Conservation (phyloP, 305 asterid genomes). For the Euphrasia arctica region DNA sequence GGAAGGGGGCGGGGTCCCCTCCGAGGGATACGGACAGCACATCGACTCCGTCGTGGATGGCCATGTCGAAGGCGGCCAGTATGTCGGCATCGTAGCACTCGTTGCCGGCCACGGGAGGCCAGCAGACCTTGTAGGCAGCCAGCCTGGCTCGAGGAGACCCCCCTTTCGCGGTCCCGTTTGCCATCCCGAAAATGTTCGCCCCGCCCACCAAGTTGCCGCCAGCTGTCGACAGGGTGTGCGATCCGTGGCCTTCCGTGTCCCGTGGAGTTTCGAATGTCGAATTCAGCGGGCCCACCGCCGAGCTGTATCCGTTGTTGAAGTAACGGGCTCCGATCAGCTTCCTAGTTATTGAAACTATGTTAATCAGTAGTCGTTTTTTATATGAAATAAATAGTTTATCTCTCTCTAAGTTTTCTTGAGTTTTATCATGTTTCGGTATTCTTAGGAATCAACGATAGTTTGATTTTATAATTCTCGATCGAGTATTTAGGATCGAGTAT, state of each 20-base stretch:
- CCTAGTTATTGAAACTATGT: constrained; percentile 26
- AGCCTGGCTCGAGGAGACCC: constrained; percentile 67
- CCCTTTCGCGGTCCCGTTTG: constrained; percentile 67
- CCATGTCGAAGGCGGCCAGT: constrained; percentile 45
- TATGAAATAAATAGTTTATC: no score
- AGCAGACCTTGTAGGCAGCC: constrained; percentile 59
- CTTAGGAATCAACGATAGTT: no score
- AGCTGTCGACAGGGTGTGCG: constrained; percentile 73
- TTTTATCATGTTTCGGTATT: no score
- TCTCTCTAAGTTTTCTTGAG: no score
- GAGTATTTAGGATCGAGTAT: no score
- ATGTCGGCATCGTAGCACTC: constrained; percentile 54
- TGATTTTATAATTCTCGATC: no score
- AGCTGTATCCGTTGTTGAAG: constrained; percentile 47
- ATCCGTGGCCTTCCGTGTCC: constrained; percentile 54
- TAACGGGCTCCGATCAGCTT: constrained; percentile 67
- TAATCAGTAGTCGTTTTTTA: no score
- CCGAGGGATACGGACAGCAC: constrained; percentile 62
- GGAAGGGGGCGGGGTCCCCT: constrained; percentile 29
- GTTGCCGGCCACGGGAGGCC: constrained; percentile 25
- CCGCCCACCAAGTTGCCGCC: constrained; percentile 57
- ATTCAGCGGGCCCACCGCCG: constrained; percentile 19
- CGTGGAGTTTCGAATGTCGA: constrained; percentile 30
- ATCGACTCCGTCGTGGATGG: constrained; percentile 58
- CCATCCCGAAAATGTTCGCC: constrained; percentile 48